phyloP scores from a whole-genome alignment of 1,139 yeast genomes.

The Tardiomyces blankii region DNA sequence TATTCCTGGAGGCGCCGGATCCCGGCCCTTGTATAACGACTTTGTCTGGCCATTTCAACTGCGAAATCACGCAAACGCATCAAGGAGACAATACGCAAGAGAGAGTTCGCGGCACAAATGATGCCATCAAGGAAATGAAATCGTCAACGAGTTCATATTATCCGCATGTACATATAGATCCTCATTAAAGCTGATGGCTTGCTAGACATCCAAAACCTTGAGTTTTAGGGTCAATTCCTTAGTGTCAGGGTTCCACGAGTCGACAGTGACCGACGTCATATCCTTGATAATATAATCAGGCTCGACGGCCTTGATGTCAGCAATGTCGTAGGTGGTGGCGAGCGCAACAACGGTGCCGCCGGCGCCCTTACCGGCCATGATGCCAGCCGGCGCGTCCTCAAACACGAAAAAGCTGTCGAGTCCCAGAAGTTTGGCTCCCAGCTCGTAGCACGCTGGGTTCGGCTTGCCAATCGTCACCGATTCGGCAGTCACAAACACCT shows the following conservation, averaged over 20 bases:
- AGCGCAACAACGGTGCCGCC: constrained; percentile 78
- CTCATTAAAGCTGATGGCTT: too few species aligned
- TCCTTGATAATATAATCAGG: constrained; percentile 75
- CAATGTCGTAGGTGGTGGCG: constrained; percentile 67
- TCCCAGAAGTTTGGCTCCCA: constrained; percentile 51
- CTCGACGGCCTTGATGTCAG: constrained; percentile 59
- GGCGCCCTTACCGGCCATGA: constrained; percentile 72
- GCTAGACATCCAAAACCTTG: too few species aligned
- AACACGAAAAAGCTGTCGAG: constrained; percentile 50
- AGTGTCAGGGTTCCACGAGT: constrained; percentile 17
- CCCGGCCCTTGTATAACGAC: too few species aligned
- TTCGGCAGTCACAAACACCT: constrained; percentile 70
- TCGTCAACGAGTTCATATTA: too few species aligned
- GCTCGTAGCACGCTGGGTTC: constrained; percentile 69
- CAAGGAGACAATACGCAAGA: too few species aligned
- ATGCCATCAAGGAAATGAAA: too few species aligned
- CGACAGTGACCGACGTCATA: constrained; percentile 39
- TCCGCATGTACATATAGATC: too few species aligned
- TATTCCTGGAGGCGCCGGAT: too few species aligned
- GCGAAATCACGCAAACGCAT: too few species aligned
- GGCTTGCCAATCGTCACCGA: constrained; percentile 72
- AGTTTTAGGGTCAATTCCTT: constrained; percentile 10
- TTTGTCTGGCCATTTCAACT: too few species aligned
- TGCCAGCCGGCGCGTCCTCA: constrained; percentile 87
- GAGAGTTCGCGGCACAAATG: too few species aligned